Conservation (phyloP, 768 basidiomycete species). For the Naganishia vaughanmartiniae region DNA sequence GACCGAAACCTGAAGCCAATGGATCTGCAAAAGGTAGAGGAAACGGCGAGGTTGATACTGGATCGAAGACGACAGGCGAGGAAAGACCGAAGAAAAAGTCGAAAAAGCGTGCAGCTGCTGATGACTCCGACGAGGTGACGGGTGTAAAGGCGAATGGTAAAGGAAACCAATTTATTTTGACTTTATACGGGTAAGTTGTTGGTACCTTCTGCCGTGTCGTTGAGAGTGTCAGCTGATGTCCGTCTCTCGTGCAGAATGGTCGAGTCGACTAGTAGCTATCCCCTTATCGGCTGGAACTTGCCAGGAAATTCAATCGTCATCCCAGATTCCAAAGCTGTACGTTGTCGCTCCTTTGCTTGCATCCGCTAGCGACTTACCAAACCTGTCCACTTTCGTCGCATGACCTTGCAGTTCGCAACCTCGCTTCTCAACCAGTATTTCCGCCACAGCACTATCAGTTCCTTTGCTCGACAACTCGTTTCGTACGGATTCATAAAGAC, state of each 20-base stretch:
- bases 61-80: neutral
- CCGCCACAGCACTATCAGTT: constrained; percentile 20
- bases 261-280: constrained; percentile 13
- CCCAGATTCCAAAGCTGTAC: constrained; percentile 19
- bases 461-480: constrained; percentile 17
- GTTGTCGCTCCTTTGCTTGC: neutral
- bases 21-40: neutral
- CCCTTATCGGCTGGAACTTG: constrained; percentile 20
- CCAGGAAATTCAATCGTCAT: constrained; percentile 7
- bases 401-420: neutral
- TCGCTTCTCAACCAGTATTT: constrained; percentile 18
- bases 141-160: constrained; percentile 6
- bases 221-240: neutral
- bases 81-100: constrained; percentile 7
- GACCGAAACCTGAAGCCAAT: neutral
- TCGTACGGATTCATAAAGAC: constrained; percentile 17
- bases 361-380: neutral
- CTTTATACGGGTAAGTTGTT: constrained; percentile 6
- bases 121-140: neutral
- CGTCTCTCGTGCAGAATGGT: constrained; percentile 1
- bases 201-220: neutral
- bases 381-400: neutral
- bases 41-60: neutral
- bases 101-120: neutral
- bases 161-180: constrained; percentile 18